Conservation (phyloP, 305 asterid genomes). For the Fraxinus platypoda region DNA sequence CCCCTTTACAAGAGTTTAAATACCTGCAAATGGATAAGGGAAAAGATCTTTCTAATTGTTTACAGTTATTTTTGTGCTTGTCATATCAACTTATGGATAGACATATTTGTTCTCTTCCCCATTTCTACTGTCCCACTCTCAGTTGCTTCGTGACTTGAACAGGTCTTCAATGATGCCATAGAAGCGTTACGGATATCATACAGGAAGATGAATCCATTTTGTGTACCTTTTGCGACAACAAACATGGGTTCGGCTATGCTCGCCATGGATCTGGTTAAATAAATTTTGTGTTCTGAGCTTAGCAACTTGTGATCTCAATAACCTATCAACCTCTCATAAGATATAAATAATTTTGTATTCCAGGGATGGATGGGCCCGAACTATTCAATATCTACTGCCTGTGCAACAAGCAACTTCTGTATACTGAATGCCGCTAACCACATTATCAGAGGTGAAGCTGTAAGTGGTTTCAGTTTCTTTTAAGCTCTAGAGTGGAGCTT, state of each 20-base stretch:
- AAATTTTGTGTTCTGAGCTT: neutral
- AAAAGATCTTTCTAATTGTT: neutral
- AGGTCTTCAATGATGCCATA: conserved; percentile 85
- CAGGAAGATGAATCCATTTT: conserved; percentile 94
- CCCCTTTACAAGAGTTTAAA: neutral
- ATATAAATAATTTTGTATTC: conserved; percentile 3
- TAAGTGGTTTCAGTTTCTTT: conserved; percentile 34
- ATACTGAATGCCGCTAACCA: conserved; percentile 56
- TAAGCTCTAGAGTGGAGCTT: conserved; percentile 5
- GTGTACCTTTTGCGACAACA: conserved; percentile 88
- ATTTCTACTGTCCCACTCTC: neutral
- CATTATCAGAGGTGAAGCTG: conserved; percentile 55
- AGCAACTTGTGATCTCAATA: neutral
- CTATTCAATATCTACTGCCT: conserved; percentile 56
- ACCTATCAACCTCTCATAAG: neutral
- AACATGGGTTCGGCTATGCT: conserved; percentile 97
- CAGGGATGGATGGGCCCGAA: conserved; percentile 67
- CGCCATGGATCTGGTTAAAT: conserved; percentile 57
- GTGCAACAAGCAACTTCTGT: conserved; percentile 57
- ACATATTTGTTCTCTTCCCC: neutral
- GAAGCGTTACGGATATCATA: conserved; percentile 87
- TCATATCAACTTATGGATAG: conserved; percentile 4
- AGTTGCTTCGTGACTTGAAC: conserved; percentile 33
- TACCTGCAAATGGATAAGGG: neutral
- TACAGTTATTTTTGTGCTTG: neutral